Percentiles rank a stretch among this genome's conserved stretches.
phyloP scores from a whole-genome alignment of 1,284 basidiomycete genomes.

The Rhodotorula sp. region DNA sequence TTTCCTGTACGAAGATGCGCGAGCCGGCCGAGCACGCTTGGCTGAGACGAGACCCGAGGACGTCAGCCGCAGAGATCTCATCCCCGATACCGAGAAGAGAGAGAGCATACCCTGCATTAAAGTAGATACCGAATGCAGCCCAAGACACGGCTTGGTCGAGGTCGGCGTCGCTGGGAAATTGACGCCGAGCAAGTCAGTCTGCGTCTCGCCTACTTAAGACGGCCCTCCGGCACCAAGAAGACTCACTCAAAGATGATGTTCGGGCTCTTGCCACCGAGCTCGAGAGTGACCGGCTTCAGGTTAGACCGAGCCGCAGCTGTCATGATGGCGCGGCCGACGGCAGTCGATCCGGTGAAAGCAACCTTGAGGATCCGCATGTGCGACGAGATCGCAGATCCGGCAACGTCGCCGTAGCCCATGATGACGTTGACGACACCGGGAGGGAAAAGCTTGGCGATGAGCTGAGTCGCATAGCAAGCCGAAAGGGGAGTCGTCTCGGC shows the following conservation, averaged over 20 bases:
- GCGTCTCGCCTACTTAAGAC: no score
- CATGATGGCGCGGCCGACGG: slow-evolving; percentile 81
- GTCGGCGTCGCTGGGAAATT: slow-evolving; percentile 48
- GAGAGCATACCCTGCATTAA: slow-evolving; percentile 50
- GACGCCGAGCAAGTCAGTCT: no score
- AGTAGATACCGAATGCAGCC: slow-evolving; percentile 54
- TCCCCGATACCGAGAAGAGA: neutral
- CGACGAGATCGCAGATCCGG: slow-evolving; percentile 70
- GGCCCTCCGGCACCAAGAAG: no score
- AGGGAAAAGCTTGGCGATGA: slow-evolving; percentile 72
- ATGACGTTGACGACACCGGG: slow-evolving; percentile 81
- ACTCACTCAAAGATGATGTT: slow-evolving; percentile 25
- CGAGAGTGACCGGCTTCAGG: slow-evolving; percentile 87
- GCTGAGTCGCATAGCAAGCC: slow-evolving; percentile 51
- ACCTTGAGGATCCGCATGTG: slow-evolving; percentile 57
- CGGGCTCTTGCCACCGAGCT: slow-evolving; percentile 82
- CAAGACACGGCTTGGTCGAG: slow-evolving; percentile 76
- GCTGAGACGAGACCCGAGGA: neutral
- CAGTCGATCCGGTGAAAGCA: slow-evolving; percentile 63
- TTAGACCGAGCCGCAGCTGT: slow-evolving; percentile 77
- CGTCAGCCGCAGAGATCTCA: neutral
- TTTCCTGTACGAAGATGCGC: slow-evolving; percentile 74
- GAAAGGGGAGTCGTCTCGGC: slow-evolving; percentile 87
- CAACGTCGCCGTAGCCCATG: slow-evolving; percentile 63
- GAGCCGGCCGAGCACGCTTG: slow-evolving; percentile 85